Evolutionary conservation across 2,329 filamentous ascomycete genomes (phyloP).

Genomic region (Lasiodiplodia hormozganensis): DNA sequence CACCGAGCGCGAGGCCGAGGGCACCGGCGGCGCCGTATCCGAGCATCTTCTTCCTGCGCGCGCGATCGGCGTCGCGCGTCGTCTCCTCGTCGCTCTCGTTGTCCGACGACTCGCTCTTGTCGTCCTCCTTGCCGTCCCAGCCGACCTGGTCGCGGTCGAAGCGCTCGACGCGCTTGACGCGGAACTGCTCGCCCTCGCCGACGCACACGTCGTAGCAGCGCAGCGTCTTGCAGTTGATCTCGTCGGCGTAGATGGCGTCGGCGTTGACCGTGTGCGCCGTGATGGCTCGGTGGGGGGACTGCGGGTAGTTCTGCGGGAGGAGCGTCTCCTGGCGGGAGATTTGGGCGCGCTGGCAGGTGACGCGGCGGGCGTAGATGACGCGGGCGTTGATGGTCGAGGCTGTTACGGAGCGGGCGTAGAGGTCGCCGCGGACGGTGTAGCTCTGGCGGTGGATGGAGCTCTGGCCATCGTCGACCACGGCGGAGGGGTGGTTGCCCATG

Average conservation of each 20-base stretch:
- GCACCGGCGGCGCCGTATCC: conserved; percentile 15
- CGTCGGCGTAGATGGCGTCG: conserved; percentile 27
- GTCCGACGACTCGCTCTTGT: neutral
- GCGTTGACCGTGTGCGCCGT: conserved; percentile 21
- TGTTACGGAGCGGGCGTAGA: conserved; percentile 18
- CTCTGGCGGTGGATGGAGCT: conserved; percentile 24
- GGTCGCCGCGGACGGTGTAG: conserved; percentile 23
- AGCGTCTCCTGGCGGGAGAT: conserved; percentile 8
- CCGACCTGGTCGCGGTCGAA: conserved; percentile 10
- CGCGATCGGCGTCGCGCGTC: conserved; percentile 8
- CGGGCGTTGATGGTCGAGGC: conserved; percentile 22
- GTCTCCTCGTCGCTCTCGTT: conserved; percentile 18
- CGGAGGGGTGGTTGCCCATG: conserved; percentile 27
- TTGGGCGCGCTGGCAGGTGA: conserved; percentile 11
- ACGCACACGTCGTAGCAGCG: conserved; percentile 24
- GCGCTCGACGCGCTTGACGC: conserved; percentile 20
- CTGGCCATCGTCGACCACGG: conserved; percentile 24
- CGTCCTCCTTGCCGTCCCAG: conserved; percentile 26
- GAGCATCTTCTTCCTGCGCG: conserved; percentile 22
- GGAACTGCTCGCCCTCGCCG: conserved; percentile 20
- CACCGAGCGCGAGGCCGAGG: conserved; percentile 5
- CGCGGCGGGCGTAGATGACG: conserved; percentile 17
- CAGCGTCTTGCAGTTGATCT: conserved; percentile 47
- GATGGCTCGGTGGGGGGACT: conserved; percentile 22
- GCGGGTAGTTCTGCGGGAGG: conserved; percentile 7